Conservation (phyloP, 2,329 filamentous ascomycete species). For the Malbranchea zuffiana region DNA sequence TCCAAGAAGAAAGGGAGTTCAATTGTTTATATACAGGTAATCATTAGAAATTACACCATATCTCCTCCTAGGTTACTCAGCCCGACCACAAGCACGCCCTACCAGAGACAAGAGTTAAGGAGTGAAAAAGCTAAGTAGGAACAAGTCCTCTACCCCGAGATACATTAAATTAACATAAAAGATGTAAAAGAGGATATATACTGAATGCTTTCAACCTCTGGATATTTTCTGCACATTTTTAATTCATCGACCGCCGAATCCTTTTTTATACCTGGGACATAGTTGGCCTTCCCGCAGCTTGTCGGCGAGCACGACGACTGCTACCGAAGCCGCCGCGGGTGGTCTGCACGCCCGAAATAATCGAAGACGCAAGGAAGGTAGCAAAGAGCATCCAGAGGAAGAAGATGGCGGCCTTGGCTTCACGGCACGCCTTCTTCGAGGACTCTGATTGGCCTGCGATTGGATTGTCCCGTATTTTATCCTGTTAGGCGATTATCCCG, state of each 20-base stretch:
- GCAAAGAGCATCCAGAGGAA: conserved; percentile 44
- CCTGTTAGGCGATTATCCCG: no score
- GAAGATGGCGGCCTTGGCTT: conserved; percentile 40
- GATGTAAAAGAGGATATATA: neutral
- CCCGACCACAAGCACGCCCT: no score
- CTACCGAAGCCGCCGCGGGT: conserved; percentile 8
- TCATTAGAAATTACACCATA: no score
- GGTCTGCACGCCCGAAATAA: conserved; percentile 29
- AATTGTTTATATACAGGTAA: no score
- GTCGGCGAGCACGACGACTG: conserved; percentile 11
- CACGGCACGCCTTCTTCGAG: conserved; percentile 36
- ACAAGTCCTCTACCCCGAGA: neutral
- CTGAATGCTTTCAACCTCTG: neutral
- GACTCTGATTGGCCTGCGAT: conserved; percentile 36
- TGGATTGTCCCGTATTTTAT: conserved; percentile 33
- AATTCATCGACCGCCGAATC: neutral
- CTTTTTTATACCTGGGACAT: conserved; percentile 16
- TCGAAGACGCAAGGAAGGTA: conserved; percentile 32
- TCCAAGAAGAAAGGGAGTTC: no score
- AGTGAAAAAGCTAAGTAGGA: neutral
- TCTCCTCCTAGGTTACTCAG: no score
- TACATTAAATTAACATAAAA: neutral
- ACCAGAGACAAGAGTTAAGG: conserved; percentile 1
- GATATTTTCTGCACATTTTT: neutral
- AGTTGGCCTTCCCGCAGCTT: conserved; percentile 7